A percentile compares a stretch with the other conserved stretches of the same genome.
phyloP scores from a whole-genome alignment of 2,329 filamentous ascomycete species.

The Alternaria sp. region DNA sequence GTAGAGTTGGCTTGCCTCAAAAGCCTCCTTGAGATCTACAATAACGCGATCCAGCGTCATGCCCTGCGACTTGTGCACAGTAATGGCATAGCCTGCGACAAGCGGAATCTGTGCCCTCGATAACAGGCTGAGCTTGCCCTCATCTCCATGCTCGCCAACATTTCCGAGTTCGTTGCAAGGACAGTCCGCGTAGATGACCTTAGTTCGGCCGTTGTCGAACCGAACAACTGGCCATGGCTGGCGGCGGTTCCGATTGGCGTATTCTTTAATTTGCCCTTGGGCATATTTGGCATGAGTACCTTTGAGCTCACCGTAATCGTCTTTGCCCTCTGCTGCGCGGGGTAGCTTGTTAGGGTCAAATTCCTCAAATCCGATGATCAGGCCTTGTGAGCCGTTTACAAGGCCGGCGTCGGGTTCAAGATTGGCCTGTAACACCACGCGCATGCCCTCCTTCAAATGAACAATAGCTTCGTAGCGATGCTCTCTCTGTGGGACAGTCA shows the following conservation, averaged over 20 bases:
- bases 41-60: constrained; percentile 68
- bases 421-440: constrained; percentile 64
- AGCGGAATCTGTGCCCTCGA: constrained; percentile 70
- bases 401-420: constrained; percentile 48
- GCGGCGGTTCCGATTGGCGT: constrained; percentile 46
- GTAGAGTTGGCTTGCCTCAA: constrained; percentile 68
- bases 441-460: constrained; percentile 61
- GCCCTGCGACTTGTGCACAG: constrained; percentile 67
- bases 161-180: constrained; percentile 59
- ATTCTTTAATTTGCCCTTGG: constrained; percentile 52
- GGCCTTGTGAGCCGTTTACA: constrained; percentile 50
- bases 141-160: constrained; percentile 12
- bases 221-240: constrained; percentile 62
- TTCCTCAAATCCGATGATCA: constrained; percentile 49
- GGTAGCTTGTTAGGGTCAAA: constrained; percentile 43
- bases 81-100: constrained; percentile 69
- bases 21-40: constrained; percentile 63
- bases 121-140: constrained; percentile 54
- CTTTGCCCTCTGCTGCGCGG: constrained; percentile 21
- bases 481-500: constrained; percentile 39
- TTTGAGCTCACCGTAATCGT: constrained; percentile 28
- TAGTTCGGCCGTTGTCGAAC: constrained; percentile 60
- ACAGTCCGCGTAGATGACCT: constrained; percentile 63
- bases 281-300: constrained; percentile 53
- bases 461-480: constrained; percentile 58